A percentile compares a stretch with the other conserved stretches of the same genome.
These are phyloP conservation scores for Taphrina wiesneri DNA, from an alignment of 1,139 yeast species.

Conservation along the genomic window DNA sequence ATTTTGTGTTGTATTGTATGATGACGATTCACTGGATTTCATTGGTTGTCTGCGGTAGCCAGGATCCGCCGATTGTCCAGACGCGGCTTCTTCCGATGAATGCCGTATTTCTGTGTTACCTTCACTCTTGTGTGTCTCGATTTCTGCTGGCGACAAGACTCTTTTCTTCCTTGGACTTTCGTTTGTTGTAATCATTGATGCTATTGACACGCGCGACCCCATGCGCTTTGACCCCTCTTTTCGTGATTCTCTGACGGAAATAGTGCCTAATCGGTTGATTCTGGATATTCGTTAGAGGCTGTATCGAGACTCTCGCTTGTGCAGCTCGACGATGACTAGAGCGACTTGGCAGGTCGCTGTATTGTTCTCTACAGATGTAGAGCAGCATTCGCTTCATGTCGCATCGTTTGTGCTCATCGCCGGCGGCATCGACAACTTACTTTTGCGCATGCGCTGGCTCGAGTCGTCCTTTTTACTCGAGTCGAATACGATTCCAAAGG, in stretches of 20 bases:
- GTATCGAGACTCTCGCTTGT: background rate
- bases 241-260: background rate
- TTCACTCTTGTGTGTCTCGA: background rate
- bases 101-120: background rate
- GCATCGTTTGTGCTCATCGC: background rate
- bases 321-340: too few species aligned
- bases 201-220: constrained; percentile 6
- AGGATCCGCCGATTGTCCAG: background rate
- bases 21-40: background rate
- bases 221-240: background rate
- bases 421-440: background rate
- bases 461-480: background rate
- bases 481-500: too few species aligned
- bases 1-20: background rate
- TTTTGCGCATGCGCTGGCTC: background rate
- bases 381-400: too few species aligned
- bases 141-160: background rate
- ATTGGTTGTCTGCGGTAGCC: background rate
- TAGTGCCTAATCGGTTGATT: background rate
- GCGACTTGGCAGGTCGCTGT: background rate
- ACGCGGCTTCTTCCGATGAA: background rate
- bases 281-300: background rate
- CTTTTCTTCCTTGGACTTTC: background rate
- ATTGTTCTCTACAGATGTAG: background rate
- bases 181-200: background rate